Conservation (phyloP, 2,329 filamentous ascomycete species). For the Cryphonectria naterciae region DNA sequence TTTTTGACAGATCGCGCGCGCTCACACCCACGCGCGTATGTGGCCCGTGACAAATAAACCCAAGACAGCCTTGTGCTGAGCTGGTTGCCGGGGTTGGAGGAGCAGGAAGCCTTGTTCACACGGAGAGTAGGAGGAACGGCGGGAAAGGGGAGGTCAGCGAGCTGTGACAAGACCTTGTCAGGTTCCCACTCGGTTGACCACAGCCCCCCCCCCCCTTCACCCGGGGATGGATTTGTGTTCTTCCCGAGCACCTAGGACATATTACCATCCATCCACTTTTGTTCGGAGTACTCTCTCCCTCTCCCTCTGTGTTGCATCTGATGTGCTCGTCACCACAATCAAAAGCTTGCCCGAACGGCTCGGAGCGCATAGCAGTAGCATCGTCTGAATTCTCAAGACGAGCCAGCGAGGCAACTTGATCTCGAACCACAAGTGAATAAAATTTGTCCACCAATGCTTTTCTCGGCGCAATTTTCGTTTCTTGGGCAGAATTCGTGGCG, state of each 20-base stretch:
- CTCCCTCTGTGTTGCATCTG: background rate
- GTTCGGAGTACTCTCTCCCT: background rate
- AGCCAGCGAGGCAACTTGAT: background rate
- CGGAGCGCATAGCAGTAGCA: constrained; percentile 18
- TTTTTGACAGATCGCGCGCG: background rate
- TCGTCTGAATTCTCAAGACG: background rate
- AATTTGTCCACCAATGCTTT: constrained; percentile 28
- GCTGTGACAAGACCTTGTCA: constrained; percentile 8
- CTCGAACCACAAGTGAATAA: background rate
- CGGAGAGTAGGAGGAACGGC: background rate
- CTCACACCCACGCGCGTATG: background rate
- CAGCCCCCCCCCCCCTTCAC: background rate
- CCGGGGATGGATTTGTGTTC: background rate
- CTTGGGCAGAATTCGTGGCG: constrained; percentile 9
- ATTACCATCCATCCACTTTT: background rate
- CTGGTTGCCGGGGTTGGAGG: background rate
- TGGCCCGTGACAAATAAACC: background rate
- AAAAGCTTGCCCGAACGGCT: background rate
- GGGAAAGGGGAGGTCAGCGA: constrained; percentile 17
- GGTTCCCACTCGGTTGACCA: background rate
- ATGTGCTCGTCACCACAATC: background rate
- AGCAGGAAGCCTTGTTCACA: background rate
- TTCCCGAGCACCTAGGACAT: background rate
- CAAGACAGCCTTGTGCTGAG: background rate
- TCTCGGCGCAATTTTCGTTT: constrained; percentile 1